Evolutionary conservation across 805 yeast species (phyloP), one percentile per base, ranked within the genome.

Genomic region (Teunomyces atbi): DNA sequence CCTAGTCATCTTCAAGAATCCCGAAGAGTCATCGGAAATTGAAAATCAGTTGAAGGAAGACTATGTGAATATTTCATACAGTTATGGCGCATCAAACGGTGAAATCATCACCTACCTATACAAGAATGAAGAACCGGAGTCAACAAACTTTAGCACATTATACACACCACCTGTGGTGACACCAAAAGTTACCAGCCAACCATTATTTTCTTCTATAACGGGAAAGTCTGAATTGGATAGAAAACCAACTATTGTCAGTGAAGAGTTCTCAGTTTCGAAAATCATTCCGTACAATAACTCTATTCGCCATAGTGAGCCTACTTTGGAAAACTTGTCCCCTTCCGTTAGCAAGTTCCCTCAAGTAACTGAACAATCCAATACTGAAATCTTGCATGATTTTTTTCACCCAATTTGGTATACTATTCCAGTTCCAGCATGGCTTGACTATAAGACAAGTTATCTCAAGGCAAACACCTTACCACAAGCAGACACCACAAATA

Each of bases 201-300:
- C 97, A 11, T 71, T 94, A 42, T 92, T 94, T 60, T 78, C 96
- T 5, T 84, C 96, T 0, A 66, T 84, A 30, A 75, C 79, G 28
- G 76, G 79, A 23, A 85, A 81, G 56, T 88, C 97, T 0, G 69
- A 77, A 16, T 66, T 90, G 44, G 98, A 94, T 60, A 79, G 83
- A 38, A 80, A 96, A 50, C 83, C 81, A 42, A 79, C 86, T 2
- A 67, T 76, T 2, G 75, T 86, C 3, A 89, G 88, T 7, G 83
- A 83, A 26, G 83, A 84, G 11, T 84, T 87, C 58, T 74, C 76
- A 40, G 60, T 82, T n/a, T 72, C 90, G 27, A 83, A 82, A 50
- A 80, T 89, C 1, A 66, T 89, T 20, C 94, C 96, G 0, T 43
- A 38, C 16, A 54, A 53, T 12, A 56, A 56, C 34, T 58, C 55